Base-by-base conservation (phyloP, 2,329 filamentous ascomycete genomes). In the Colletotrichum sp. region DNA sequence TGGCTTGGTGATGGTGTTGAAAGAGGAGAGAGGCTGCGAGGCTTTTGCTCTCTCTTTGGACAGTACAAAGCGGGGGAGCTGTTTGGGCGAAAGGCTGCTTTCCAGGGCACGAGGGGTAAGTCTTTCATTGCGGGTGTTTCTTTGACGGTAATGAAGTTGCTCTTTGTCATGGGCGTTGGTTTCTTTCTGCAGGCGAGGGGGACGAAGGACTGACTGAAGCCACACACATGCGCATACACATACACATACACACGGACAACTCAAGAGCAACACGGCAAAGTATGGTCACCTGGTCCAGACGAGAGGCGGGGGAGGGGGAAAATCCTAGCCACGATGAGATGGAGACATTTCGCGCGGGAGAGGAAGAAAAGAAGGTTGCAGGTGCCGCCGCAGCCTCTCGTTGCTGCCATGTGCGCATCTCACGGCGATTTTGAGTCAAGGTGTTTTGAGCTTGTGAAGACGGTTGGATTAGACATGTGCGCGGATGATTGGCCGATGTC, bases 401-500 rank as follows among this genome's bases (percentile, higher is more conserved):
- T 73, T 73, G 57, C 55, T 64, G 60, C 60, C 60, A 36, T 64
- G 30, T 64, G 59, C 59, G 39, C 39, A 59, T 30, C 34, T 22
- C 9, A 48, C 63, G 57, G 19, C 30, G 67, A 32, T 57, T 57
- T 55, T 25, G 36, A 75, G 64, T 75, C 69, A 65, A 75, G 32
- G 25, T 36, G 39, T 15, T 48, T 30, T 28, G 32, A n/a, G 70
- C 73, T 73, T 68, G 71, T 76, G 65, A 71, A 32, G 71, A 52
- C 66, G 74, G 67, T 61, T 70, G 71, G 71, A 75, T 76, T 76
- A 34, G 65, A 69, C 74, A 76, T 76, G 74, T 76, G 74, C 59
- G 60, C 61, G 67, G 71, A 76, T 76, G 74, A 76, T 76, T 76
- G 74, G 74, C 71, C 65, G 74, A 67, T 70, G 71, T 68, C 74